phyloP scores from a whole-genome alignment of 768 basidiomycete species.

The Lentinula edodes region DNA sequence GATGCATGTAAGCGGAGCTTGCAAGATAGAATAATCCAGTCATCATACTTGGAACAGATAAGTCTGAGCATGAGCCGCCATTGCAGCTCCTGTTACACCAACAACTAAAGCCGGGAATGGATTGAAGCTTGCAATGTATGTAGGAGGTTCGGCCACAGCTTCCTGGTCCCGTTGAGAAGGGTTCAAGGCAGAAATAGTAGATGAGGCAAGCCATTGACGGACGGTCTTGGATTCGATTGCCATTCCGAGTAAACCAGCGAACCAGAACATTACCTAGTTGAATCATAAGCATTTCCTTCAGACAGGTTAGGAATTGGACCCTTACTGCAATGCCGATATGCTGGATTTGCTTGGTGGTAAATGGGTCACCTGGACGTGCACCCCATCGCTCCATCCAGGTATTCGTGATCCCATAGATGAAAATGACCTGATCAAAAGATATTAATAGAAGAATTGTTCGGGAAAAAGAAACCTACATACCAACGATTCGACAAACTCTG shows the following conservation, averaged over 20 bases:
- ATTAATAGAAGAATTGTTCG: background rate
- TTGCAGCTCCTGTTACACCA: slow-evolving; percentile 89
- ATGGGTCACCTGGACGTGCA: slow-evolving; percentile 73
- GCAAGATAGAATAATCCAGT: background rate
- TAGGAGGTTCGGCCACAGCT: slow-evolving; percentile 58
- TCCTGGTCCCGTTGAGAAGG: slow-evolving; percentile 28
- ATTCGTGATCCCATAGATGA: slow-evolving; percentile 84
- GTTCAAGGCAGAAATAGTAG: slow-evolving; percentile 32
- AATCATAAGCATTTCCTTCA: background rate
- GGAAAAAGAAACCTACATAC: background rate
- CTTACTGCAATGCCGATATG: slow-evolving; percentile 89
- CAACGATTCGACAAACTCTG: slow-evolving; percentile 72
- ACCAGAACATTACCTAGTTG: slow-evolving; percentile 84
- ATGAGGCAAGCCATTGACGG: slow-evolving; percentile 67
- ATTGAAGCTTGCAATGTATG: slow-evolving; percentile 77
- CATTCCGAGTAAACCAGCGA: slow-evolving; percentile 86
- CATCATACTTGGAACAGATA: slow-evolving; percentile 79
- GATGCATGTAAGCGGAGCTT: background rate
- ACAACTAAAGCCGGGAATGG: slow-evolving; percentile 92
- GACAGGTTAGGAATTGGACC: background rate
- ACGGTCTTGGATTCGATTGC: slow-evolving; percentile 76
- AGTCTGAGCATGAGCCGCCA: slow-evolving; percentile 87
- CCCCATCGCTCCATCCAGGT: slow-evolving; percentile 98
- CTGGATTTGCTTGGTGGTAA: slow-evolving; percentile 86
- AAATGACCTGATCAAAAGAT: slow-evolving; percentile 48